Evolutionary conservation across 2,329 filamentous ascomycete species (phyloP), one percentile per base, ranked within the genome.

Genomic region (Ramularia collo-cygni): DNA sequence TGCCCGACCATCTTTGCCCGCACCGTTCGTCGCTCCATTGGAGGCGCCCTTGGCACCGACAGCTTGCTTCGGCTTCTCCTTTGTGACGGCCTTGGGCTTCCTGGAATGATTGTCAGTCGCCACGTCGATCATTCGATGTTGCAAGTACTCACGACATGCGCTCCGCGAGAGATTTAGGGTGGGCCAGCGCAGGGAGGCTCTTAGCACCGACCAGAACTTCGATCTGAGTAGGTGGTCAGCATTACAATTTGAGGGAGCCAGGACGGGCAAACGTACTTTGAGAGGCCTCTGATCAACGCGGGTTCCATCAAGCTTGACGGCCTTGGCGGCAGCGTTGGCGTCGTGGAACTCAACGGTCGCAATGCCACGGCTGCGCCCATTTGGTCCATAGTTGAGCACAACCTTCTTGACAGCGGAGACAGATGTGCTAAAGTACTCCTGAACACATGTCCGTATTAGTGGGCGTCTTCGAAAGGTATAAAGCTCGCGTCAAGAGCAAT

Each of bases 351-450:
- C 81, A 55, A 98, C 84, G 39, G 87, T 92, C 56, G 89, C 89
- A 60, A 90, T 86, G 52, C 92, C 92, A 61, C 88, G 85, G 75
- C 89, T 95, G 54, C 81, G 78, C 50, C 90, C 90, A 62, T 85
- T 87, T 50, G 90, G 86, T 58, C 90, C 92, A 68, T 98, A 98
- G 37, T 85, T 87, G 57, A 98, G 74, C 55, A 92, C 81, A 50
- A 93, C 86, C 66, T 77, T 83, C 76, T 93, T 95, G 68, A 96
- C 85, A 50, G 84, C 78, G 54, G 89, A 90, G 64, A 95, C 80
- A 57, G 85, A 83, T 61, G 86, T 83, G 60, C 75, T 70, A 66
- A 98, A 96, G 69, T 96, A 98, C 71, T 98, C 92, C 92, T 98
- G 87, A 67, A 70, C 43, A 48, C 46, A 47, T n/a, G 40, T 35